phyloP scores from a whole-genome alignment of 1,284 basidiomycete species.

The Phlebopus sp. region DNA sequence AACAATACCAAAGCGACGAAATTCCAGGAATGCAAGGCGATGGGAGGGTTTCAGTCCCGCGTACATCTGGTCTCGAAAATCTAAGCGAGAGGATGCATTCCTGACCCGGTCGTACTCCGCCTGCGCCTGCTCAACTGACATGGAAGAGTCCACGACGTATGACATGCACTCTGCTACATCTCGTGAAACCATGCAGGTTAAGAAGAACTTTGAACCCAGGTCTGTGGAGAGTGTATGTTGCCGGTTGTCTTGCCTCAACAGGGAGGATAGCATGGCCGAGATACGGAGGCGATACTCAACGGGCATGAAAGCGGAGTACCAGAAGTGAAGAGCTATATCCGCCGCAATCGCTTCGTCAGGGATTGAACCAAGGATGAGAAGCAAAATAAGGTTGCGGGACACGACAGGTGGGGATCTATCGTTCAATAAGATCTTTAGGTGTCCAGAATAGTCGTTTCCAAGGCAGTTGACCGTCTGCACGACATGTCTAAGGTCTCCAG shows the following conservation, averaged over 20 bases:
- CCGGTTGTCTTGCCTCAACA: slow-evolving; percentile 12
- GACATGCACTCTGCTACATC: slow-evolving; percentile 14
- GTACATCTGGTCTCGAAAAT: slow-evolving; percentile 30
- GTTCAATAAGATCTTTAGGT: slow-evolving; percentile 33
- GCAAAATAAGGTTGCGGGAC: slow-evolving; percentile 33
- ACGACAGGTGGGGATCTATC: slow-evolving; percentile 22
- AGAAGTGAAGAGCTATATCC: slow-evolving; percentile 38
- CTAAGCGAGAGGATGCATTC: slow-evolving; percentile 26
- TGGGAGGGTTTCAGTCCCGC: slow-evolving; percentile 32
- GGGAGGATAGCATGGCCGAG: slow-evolving; percentile 1
- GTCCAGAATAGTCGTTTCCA: slow-evolving; percentile 31
- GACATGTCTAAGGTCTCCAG: slow-evolving; percentile 37
- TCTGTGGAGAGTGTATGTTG: slow-evolving; percentile 4
- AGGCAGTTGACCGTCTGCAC: slow-evolving; percentile 33
- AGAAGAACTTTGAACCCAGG: background rate
- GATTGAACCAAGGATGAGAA: slow-evolving; percentile 30
- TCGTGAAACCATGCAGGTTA: slow-evolving; percentile 2
- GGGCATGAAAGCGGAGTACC: slow-evolving; percentile 37
- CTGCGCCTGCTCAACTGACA: slow-evolving; percentile 22
- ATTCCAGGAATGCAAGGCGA: slow-evolving; percentile 34
- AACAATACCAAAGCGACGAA: slow-evolving; percentile 33
- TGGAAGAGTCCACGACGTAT: slow-evolving; percentile 9
- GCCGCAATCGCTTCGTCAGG: slow-evolving; percentile 19
- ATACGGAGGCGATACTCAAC: slow-evolving; percentile 18
- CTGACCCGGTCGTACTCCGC: slow-evolving; percentile 23